Evolutionary conservation across 495 filamentous ascomycete genomes (phyloP).

Genomic region (Neurospora sp.): DNA sequence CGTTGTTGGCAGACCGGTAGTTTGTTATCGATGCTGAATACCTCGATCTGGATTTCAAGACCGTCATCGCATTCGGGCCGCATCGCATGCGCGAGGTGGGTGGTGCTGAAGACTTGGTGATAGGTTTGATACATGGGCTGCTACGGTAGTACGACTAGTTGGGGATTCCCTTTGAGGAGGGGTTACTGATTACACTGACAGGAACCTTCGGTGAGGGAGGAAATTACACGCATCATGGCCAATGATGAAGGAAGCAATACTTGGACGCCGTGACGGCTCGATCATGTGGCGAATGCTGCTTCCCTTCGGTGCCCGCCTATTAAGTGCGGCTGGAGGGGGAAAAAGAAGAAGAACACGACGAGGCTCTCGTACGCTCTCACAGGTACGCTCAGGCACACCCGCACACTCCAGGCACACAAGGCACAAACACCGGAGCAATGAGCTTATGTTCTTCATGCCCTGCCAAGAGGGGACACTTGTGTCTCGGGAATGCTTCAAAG

Average conservation of each 20-base stretch:
- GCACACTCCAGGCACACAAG: neutral
- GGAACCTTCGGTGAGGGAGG: neutral
- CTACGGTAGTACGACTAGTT: neutral
- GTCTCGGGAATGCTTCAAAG: neutral
- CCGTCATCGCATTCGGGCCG: neutral
- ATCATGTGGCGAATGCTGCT: neutral
- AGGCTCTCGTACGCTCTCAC: neutral
- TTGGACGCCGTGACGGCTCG: neutral
- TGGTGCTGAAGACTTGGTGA: neutral
- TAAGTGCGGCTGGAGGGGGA: neutral
- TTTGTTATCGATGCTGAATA: neutral
- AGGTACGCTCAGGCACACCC: neutral
- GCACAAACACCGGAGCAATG: neutral
- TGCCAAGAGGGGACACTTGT: neutral
- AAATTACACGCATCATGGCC: neutral
- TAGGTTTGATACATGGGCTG: neutral
- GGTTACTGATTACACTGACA: neutral
- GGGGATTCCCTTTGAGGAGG: neutral
- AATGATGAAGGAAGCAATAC: neutral
- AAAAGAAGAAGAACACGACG: neutral
- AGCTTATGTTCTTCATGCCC: neutral
- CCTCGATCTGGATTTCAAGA: neutral
- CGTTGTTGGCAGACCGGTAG: neutral
- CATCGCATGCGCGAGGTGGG: neutral
- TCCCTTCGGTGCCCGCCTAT: neutral